Percentiles rank a stretch among this genome's conserved stretches.
These are phyloP conservation scores for Hypoxylon fragiforme DNA, from an alignment of 495 filamentous ascomycete species.

Conservation along the genomic window DNA sequence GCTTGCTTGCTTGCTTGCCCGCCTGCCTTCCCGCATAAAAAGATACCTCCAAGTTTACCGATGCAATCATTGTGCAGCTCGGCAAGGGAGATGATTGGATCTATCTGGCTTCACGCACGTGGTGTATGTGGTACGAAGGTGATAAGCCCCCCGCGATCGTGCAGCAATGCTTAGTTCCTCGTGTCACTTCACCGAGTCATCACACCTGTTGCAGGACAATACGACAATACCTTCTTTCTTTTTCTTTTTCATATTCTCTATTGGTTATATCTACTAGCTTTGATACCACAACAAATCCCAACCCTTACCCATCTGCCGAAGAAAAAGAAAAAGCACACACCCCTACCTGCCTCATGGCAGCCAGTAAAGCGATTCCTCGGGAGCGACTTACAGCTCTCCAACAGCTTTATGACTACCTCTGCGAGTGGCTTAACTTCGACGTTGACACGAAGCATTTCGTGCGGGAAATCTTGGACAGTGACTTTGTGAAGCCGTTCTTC, in stretches of 20 bases:
- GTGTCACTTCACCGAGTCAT: neutral
- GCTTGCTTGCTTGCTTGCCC: too few relatives aligned
- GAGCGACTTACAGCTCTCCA: constrained; percentile 27
- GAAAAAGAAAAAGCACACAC: neutral
- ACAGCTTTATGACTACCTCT: constrained; percentile 29
- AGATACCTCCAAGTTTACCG: neutral
- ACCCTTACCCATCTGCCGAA: neutral
- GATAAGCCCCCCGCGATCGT: constrained; percentile 17
- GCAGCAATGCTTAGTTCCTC: neutral
- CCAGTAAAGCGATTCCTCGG: constrained; percentile 18
- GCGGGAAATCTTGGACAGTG: constrained; percentile 24
- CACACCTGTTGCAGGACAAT: too few relatives aligned
- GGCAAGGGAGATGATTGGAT: constrained; percentile 18
- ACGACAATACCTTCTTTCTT: neutral
- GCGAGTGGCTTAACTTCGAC: constrained; percentile 32
- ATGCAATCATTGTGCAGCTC: constrained; percentile 15
- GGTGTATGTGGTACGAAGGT: constrained; percentile 11
- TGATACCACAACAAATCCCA: too few relatives aligned
- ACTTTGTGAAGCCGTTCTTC: constrained; percentile 32
- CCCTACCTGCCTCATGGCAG: neutral
- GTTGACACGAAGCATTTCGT: constrained; percentile 18
- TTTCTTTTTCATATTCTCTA: too few relatives aligned
- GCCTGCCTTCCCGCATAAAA: too few relatives aligned
- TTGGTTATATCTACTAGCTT: neutral
- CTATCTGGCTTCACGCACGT: constrained; percentile 2